A percentile compares a stretch with the other conserved stretches of the same genome.
Evolutionary conservation across 1,284 basidiomycete species (phyloP).

Genomic region (Cutaneotrichosporon cutaneum): DNA sequence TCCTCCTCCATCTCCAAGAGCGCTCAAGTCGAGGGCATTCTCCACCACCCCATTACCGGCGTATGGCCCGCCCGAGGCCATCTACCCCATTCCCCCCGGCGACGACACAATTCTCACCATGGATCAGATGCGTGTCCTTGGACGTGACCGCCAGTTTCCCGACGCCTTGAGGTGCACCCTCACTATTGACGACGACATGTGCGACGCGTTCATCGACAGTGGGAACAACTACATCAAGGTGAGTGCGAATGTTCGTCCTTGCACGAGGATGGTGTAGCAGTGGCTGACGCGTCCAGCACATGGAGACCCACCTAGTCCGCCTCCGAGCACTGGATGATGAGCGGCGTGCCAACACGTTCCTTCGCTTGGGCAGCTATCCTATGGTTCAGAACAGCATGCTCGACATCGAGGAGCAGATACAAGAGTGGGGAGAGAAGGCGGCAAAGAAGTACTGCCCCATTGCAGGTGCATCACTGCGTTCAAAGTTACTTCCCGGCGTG

Average conservation of each 20-base stretch:
- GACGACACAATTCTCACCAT: background rate
- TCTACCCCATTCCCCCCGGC: background rate
- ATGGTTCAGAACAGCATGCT: background rate
- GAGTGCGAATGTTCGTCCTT: background rate
- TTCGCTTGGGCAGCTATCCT: background rate
- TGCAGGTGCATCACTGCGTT: background rate
- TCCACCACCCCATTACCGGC: too few species aligned
- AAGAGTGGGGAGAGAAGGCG: background rate
- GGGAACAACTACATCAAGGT: background rate
- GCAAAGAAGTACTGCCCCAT: background rate
- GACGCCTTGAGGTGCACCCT: background rate
- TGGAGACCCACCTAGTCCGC: background rate
- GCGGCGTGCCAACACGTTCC: too few species aligned
- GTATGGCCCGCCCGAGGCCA: background rate
- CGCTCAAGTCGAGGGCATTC: background rate
- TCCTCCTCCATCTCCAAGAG: background rate
- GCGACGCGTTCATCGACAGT: background rate
- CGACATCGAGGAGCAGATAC: background rate
- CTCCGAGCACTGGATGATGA: background rate
- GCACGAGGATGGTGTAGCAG: too few species aligned
- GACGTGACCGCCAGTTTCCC: background rate
- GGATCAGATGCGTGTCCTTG: constrained; percentile 1
- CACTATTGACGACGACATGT: background rate
- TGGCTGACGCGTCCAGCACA: background rate
- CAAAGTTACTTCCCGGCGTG: background rate